Evolutionary conservation across 352 stramenopile species (phyloP).

Genomic region (Phytophthora sp.): DNA sequence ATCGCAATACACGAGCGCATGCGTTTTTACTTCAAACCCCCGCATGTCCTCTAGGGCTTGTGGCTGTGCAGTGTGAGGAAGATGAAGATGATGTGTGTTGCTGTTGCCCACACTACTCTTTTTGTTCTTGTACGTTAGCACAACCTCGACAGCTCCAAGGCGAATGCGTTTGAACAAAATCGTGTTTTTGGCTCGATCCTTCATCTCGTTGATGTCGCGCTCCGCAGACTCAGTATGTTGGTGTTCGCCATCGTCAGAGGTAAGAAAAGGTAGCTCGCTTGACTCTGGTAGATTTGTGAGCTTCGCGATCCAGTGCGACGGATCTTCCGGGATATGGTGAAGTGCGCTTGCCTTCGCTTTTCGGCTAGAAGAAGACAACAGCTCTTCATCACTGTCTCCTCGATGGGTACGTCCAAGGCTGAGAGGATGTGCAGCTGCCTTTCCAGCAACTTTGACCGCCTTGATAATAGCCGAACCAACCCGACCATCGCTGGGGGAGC

Average conservation of each 20-base stretch:
- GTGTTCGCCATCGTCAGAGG: slow-evolving; percentile 10
- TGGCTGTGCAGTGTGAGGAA: slow-evolving; percentile 24
- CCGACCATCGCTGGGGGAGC: slow-evolving; percentile 36
- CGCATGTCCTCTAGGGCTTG: slow-evolving; percentile 85
- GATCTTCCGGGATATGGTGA: slow-evolving; percentile 49
- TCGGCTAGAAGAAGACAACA: slow-evolving; percentile 3
- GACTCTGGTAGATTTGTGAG: slow-evolving; percentile 26
- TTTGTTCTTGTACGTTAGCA: slow-evolving; percentile 88
- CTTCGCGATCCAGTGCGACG: slow-evolving; percentile 46
- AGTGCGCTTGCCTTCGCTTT: slow-evolving; percentile 23
- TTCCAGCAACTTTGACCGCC: slow-evolving; percentile 65
- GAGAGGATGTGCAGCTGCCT: slow-evolving; percentile 59
- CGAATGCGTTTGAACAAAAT: slow-evolving; percentile 87
- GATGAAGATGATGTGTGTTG: slow-evolving; percentile 16
- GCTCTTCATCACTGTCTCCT: slow-evolving; percentile 28
- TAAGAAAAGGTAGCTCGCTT: slow-evolving; percentile 36
- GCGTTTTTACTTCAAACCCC: slow-evolving; percentile 86
- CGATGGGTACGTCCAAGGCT: slow-evolving; percentile 42
- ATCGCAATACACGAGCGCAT: slow-evolving; percentile 86
- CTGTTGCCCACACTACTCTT: slow-evolving; percentile 31
- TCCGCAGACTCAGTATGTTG: slow-evolving; percentile 12
- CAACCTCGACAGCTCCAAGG: slow-evolving; percentile 74
- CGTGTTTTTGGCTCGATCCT: slow-evolving; percentile 49
- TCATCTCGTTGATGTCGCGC: slow-evolving; percentile 45
- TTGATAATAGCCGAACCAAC: slow-evolving; percentile 62